Evolutionary conservation across 1,284 basidiomycete species (phyloP), one percentile per base, ranked within the genome.

Genomic region (Ceratobasidium sp.): DNA sequence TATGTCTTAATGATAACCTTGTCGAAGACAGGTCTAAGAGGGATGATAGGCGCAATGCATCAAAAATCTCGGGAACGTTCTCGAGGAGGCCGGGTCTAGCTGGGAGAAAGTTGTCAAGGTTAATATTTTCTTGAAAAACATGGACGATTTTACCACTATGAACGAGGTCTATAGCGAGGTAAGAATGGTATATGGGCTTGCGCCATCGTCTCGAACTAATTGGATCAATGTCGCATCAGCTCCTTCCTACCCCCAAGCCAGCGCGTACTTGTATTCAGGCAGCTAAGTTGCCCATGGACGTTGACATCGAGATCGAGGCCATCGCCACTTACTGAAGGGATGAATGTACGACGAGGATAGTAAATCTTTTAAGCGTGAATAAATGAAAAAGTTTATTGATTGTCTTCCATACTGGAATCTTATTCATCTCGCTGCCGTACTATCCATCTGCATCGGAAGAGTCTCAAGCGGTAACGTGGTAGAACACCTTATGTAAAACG

Each of bases 231-330:
- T 29, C 17, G 8, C 8, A 54, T 8, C 67, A 88, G 86, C 77
- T 88, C 27, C 79, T 89, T 27, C 88, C 88, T 0, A 84, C 79
- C 47, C 88, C 88, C n/a, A 93, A 94, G 84, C 93, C 93, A 15
- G 90, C 93, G 2, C 85, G 93, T 76, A 93, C 91, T 8, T 93
- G 91, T 80, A 91, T 93, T 78, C 91, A 92, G 84, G 93, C 92
- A 24, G 91, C 89, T 9, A 89, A 89, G 78, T 85, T 95, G 44
- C 93, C 93, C 8, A 86, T 87, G 79, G 92, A 93, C 78, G 93
- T 94, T 6, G 87, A 92, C 76, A 87, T 94, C 63, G 93, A 95
- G 84, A 90, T 94, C 75, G 92, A 94, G 84, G 90, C 88, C 65
- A 90, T 93, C 77, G 89, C 90, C 8, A 72, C 67, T 24, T 72